Evolutionary conservation across 2,329 filamentous ascomycete species (phyloP).

Genomic region (Calcarisporium arbuscula): DNA sequence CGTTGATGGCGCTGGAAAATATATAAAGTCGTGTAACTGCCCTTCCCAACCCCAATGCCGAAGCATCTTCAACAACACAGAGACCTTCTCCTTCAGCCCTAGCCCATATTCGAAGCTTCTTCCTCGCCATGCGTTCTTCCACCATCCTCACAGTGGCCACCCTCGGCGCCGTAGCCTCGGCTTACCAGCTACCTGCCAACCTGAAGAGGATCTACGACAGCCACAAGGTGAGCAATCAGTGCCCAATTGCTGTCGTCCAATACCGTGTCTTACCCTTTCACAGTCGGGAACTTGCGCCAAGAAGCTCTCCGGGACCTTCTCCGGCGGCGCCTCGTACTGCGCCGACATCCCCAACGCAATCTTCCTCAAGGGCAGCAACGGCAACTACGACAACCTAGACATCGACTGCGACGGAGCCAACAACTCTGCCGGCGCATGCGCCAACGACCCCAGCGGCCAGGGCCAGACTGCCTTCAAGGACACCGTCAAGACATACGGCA

Average conservation of each 20-base stretch:
- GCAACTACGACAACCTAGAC: constrained; percentile 6
- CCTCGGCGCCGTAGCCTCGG: constrained; percentile 6
- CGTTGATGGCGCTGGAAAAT: no score
- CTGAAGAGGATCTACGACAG: constrained; percentile 10
- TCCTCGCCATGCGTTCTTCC: constrained; percentile 11
- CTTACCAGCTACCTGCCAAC: constrained; percentile 10
- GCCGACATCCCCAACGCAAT: constrained; percentile 29
- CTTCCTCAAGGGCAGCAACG: constrained; percentile 18
- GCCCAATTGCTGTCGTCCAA: no score
- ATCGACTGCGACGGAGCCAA: constrained; percentile 5
- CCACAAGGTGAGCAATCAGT: constrained; percentile 13
- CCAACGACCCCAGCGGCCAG: constrained; percentile 28
- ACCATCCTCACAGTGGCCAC: constrained; percentile 7
- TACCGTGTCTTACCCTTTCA: no score
- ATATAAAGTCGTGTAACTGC: no score
- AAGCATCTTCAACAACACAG: no score
- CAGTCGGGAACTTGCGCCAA: constrained; percentile 23
- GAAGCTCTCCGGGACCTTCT: constrained; percentile 10
- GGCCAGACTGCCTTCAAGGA: constrained; percentile 34
- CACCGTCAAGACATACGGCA: constrained; percentile 21
- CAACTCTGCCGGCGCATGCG: constrained; percentile 24
- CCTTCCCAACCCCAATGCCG: no score
- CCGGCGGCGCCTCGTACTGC: constrained; percentile 12
- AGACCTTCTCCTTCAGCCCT: no score
- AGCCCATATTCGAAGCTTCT: no score